Conservation (phyloP, 495 filamentous ascomycete genomes). For the Friedmanniomyces endolithicus region DNA sequence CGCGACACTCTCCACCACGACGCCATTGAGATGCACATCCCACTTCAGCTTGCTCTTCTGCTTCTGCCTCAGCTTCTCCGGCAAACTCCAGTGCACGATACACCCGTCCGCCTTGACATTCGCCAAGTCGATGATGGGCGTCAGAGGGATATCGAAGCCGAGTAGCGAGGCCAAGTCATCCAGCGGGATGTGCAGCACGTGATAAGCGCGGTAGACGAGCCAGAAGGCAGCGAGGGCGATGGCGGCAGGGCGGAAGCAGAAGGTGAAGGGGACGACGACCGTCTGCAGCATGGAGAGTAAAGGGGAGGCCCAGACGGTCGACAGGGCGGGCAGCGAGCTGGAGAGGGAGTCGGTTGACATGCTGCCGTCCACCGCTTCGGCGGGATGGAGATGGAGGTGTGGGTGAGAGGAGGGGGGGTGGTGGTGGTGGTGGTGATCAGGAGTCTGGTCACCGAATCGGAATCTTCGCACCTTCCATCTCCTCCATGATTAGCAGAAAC, state of each 20-base stretch:
- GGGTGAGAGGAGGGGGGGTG: too few relatives aligned
- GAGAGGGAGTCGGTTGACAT: not conserved
- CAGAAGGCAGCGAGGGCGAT: conserved; percentile 7
- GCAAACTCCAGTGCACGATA: conserved; percentile 81
- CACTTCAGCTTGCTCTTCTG: conserved; percentile 73
- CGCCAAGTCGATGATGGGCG: conserved; percentile 83
- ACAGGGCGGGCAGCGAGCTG: not conserved
- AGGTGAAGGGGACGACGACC: conserved; percentile 7
- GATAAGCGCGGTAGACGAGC: conserved; percentile 56
- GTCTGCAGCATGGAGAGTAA: not conserved
- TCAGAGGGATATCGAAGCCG: conserved; percentile 81
- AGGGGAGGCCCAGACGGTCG: not conserved
- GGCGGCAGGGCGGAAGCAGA: conserved; percentile 5
- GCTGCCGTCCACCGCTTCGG: not conserved
- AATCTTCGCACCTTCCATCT: too few relatives aligned
- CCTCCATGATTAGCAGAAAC: too few relatives aligned
- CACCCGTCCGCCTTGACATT: conserved; percentile 76
- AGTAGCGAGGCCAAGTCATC: conserved; percentile 80
- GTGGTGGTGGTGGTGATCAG: too few relatives aligned
- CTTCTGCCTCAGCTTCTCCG: conserved; percentile 57
- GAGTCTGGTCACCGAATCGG: too few relatives aligned
- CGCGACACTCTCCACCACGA: conserved; percentile 35
- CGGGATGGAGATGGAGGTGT: too few relatives aligned
- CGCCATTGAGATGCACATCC: conserved; percentile 83
- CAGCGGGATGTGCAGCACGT: conserved; percentile 78